A percentile compares a stretch with the other conserved stretches of the same genome.
These are phyloP conservation scores for Pterocarpus santalinus DNA, from an alignment of 306 rosid species.

Conservation along the genomic window DNA sequence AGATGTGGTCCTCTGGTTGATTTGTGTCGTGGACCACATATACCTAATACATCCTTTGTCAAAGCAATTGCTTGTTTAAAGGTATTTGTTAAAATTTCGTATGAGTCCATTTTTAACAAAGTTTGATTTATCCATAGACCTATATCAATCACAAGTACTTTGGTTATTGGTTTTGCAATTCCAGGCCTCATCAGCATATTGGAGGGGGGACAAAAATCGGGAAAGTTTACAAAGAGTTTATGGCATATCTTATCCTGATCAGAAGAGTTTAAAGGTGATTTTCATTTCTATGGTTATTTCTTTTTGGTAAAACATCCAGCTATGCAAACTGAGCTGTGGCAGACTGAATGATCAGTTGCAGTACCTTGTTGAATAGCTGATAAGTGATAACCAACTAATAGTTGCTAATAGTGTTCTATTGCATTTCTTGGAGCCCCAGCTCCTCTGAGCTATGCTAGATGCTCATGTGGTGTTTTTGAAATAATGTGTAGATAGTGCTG, in stretches of 20 bases:
- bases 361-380: slow-evolving; percentile 22
- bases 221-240: slow-evolving; percentile 97
- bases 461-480: background rate
- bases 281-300: background rate
- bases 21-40: slow-evolving; percentile 97
- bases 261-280: slow-evolving; percentile 85
- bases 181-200: slow-evolving; percentile 98
- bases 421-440: background rate
- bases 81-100: slow-evolving; percentile 56
- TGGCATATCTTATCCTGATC: slow-evolving; percentile 97
- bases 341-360: slow-evolving; percentile 22
- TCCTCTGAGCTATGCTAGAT: slow-evolving; percentile 3
- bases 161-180: slow-evolving; percentile 47
- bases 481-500: background rate
- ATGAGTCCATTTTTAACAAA: background rate
- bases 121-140: slow-evolving; percentile 28
- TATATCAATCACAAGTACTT: background rate
- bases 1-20: slow-evolving; percentile 97
- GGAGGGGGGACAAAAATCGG: slow-evolving; percentile 93
- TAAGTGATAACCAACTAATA: background rate
- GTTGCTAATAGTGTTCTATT: background rate
- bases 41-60: slow-evolving; percentile 96
- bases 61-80: slow-evolving; percentile 90
- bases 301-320: slow-evolving; percentile 12
- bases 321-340: slow-evolving; percentile 25